Percentiles rank a stretch among this genome's conserved stretches.
Conservation (phyloP, 2,329 filamentous ascomycete species). For the Colletotrichum musae region DNA sequence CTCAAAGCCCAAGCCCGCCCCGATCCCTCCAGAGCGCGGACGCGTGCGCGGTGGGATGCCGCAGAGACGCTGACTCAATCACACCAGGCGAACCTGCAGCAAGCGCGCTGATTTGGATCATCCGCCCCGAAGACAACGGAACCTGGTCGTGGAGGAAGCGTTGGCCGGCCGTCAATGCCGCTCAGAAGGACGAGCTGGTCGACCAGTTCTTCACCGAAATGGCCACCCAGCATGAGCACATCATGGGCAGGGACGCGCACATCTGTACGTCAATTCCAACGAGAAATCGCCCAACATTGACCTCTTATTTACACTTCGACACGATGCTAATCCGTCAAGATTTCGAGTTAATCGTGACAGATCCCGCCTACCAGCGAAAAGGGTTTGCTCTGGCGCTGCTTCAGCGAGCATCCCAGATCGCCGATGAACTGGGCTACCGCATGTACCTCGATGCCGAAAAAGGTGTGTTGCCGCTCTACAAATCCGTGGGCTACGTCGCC, state of each 20-base stretch:
- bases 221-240: constrained; percentile 39
- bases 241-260: constrained; percentile 39
- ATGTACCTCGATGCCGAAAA: constrained; percentile 42
- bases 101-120: constrained; percentile 32
- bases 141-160: constrained; percentile 37
- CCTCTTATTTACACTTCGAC: too few relatives aligned
- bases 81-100: constrained; percentile 16
- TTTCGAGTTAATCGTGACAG: constrained; percentile 41
- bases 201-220: constrained; percentile 41
- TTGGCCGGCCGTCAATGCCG: constrained; percentile 33
- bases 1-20: too few relatives aligned
- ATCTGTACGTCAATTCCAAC: constrained; percentile 38
- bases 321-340: constrained; percentile 12
- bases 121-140: constrained; percentile 32
- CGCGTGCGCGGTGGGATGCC: background rate
- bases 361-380: constrained; percentile 36
- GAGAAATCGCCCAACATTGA: too few relatives aligned
- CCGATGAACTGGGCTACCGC: constrained; percentile 37
- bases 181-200: constrained; percentile 36
- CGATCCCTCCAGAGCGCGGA: background rate
- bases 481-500: constrained; percentile 34
- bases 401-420: constrained; percentile 13
- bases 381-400: constrained; percentile 41
- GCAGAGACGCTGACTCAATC: background rate
- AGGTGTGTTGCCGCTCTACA: constrained; percentile 38